Evolutionary conservation across 345 rosid species (phyloP).

Genomic region (Melaleuca quinquenervia): DNA sequence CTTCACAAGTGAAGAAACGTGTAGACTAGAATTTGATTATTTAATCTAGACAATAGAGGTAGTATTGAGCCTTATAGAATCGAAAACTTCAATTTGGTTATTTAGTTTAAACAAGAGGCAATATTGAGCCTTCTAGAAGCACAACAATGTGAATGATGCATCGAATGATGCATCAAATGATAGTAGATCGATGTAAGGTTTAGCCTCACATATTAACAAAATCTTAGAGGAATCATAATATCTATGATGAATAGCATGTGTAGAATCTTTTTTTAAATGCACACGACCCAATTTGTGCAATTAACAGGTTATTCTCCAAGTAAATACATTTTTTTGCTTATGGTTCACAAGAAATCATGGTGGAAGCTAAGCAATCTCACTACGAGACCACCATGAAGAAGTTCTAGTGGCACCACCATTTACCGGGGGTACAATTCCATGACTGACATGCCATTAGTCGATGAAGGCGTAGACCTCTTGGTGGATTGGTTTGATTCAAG

Average conservation of each 20-base stretch:
- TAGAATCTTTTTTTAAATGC: background rate
- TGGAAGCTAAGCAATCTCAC: background rate
- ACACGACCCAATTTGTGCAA: background rate
- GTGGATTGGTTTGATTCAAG: background rate
- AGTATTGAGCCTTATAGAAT: background rate
- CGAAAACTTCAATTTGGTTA: no score
- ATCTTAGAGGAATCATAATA: no score
- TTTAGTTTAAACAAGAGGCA: background rate
- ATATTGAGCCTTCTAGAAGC: background rate
- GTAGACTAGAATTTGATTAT: no score
- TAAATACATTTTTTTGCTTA: background rate
- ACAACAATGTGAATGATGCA: background rate
- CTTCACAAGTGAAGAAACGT: background rate
- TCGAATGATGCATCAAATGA: no score
- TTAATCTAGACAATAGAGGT: background rate
- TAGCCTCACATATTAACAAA: no score
- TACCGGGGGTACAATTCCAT: constrained; percentile 27
- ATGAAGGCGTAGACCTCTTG: background rate
- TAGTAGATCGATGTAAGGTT: no score
- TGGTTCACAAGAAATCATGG: background rate
- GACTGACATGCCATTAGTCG: constrained; percentile 23
- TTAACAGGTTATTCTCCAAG: background rate
- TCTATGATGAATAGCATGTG: no score
- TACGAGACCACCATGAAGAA: background rate
- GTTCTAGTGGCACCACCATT: fast-evolving